Evolutionary conservation across 768 basidiomycete species (phyloP), one percentile per base, ranked within the genome.

Genomic region (Leccinum imitatum): DNA sequence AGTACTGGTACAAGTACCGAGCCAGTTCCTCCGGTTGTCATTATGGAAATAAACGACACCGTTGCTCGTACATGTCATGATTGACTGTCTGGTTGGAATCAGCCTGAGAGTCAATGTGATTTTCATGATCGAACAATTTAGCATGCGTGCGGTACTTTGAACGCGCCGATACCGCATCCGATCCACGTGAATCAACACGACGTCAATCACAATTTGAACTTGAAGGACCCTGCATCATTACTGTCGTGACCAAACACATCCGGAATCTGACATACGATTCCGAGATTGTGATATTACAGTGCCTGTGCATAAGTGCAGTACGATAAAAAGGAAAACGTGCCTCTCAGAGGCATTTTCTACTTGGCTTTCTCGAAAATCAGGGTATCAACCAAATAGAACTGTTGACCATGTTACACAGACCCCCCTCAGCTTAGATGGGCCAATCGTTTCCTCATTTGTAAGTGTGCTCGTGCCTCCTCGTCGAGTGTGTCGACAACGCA

Each of bases 401-500:
- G 23, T 48, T 21, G 19, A 25, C 17, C 19, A 13, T 19, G n/a
- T 27, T 23, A 39, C 10, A 8, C 48, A 14, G 21, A 46, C 25
- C 19, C 25, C 30, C 19, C 23, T 65, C 50, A 70, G 37, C 68
- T 71, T 41, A 69, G 56, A 50, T 59, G 69, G 2, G 51, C 59
- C 3, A 59, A n/a, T 39, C 62, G 69, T 55, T 59, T 69, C 54
- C 41, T 66, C 59, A 53, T 19, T 46, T 50, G 56, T 35, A 59
- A 52, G 11, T 48, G 58, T 13, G 54, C 33, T 14, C 56, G 27
- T 3, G 75, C 76, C 5, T 78, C 81, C 17, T 81, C 80, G 23
- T 80, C 79, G 35, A 76, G 69, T 31, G 64, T 58, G 50, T 87
- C 83, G 56, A 87, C 76, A 2, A 76, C 69, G 71, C 95, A 23